Evolutionary conservation across 805 yeast species (phyloP).

Genomic region (Candida verbasci): DNA sequence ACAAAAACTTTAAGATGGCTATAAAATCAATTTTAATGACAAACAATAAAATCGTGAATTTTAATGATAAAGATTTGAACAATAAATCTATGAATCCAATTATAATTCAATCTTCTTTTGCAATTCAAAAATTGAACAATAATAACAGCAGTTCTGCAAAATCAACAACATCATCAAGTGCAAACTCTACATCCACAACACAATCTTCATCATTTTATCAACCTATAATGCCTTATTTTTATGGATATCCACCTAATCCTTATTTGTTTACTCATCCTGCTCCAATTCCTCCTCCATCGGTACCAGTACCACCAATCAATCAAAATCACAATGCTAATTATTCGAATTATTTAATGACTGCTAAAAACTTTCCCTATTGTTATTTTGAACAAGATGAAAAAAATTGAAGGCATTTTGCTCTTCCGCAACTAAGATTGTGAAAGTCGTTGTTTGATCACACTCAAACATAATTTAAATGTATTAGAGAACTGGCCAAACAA

Average conservation of each 20-base stretch:
- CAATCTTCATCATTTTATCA: constrained; percentile 5
- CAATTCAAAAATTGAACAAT: constrained; percentile 27
- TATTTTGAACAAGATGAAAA: constrained; percentile 4
- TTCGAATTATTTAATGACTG: constrained; percentile 1
- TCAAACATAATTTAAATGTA: too few relatives aligned
- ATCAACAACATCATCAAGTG: not conserved
- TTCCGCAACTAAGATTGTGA: too few relatives aligned
- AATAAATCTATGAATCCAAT: constrained; percentile 13
- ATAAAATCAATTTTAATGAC: constrained; percentile 54
- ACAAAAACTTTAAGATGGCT: constrained; percentile 53
- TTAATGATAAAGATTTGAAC: constrained; percentile 7
- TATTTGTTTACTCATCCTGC: constrained; percentile 3
- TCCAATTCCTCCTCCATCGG: not conserved
- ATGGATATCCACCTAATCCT: constrained; percentile 10
- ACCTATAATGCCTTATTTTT: constrained; percentile 9
- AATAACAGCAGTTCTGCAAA: too few relatives aligned
- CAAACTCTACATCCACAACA: not conserved
- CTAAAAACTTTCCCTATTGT: constrained; percentile 5
- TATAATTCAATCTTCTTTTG: constrained; percentile 35
- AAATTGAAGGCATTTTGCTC: not conserved
- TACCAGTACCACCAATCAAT: not conserved
- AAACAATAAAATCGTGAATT: constrained; percentile 31
- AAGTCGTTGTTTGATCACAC: too few relatives aligned
- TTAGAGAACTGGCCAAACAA: too few relatives aligned
- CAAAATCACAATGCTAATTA: not conserved